Evolutionary conservation across 345 rosid species (phyloP).

Genomic region (Excoecaria cochinchinensis): DNA sequence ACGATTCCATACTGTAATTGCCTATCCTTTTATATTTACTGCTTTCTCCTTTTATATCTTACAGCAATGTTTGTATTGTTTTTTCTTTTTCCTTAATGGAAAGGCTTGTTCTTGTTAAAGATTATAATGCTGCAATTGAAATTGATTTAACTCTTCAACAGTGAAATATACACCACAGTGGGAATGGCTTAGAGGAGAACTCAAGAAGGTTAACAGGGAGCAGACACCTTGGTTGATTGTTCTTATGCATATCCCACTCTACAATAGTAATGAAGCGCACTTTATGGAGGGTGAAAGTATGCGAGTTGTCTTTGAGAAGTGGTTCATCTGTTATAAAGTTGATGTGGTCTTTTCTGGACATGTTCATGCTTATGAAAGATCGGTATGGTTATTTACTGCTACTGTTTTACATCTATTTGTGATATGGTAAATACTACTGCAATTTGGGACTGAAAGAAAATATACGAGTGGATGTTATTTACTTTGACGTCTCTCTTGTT

Average conservation of each 20-base stretch:
- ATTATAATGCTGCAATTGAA: background rate
- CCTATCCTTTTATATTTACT: too few relatives aligned
- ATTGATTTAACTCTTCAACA: constrained; percentile 30
- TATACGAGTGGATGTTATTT: background rate
- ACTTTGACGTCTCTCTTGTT: background rate
- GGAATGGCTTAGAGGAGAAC: constrained; percentile 71
- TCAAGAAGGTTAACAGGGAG: constrained; percentile 77
- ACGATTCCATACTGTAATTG: too few relatives aligned
- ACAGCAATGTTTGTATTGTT: background rate
- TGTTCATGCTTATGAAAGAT: constrained; percentile 99
- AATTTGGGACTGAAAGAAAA: background rate
- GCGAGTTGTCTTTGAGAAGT: constrained; percentile 72
- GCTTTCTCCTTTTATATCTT: too few relatives aligned
- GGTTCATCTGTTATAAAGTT: constrained; percentile 69
- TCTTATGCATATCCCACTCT: constrained; percentile 82
- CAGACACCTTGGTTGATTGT: constrained; percentile 96
- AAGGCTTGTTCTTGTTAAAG: background rate
- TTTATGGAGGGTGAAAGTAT: constrained; percentile 96
- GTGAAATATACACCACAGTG: constrained; percentile 94
- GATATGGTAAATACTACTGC: background rate
- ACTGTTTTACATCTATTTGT: background rate
- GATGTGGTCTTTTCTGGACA: constrained; percentile 92
- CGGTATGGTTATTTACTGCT: constrained; percentile 46
- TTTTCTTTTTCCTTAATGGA: background rate
- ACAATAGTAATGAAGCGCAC: constrained; percentile 85